Base-by-base conservation (phyloP, 176 grass and related monocot species). In the Aegilops sharonensis region DNA sequence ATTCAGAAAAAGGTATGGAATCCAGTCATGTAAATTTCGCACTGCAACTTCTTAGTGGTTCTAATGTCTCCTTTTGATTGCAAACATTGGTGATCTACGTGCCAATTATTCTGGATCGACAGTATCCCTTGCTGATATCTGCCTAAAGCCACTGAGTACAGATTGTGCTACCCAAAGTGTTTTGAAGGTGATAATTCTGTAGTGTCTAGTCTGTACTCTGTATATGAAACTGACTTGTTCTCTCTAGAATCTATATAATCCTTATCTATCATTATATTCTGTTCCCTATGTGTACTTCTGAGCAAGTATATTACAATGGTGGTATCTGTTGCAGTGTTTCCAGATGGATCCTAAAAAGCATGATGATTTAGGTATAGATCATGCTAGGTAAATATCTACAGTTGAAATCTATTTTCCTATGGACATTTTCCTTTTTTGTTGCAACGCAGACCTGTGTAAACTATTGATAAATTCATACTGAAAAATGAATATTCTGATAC, bases 151-250 rank as follows among this genome's bases (percentile, higher is more conserved):
- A 68, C 93, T 95, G 68, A 87, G 90, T 61, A 88, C 94, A 59
- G 81, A 85, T 64, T 98, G 96, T 92, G 93, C 96, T 74, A 94
- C 93, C 83, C 96, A 98, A 89, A 98, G 96, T 89, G 75, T 98
- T 85, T 81, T 98, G 85, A 93, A 98, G 96, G 96, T 98, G 75
- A 87, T 66, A 30, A 85, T 87, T 31, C 70, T 39, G 37, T 39
- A 39, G 37, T 39, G 37, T 39, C 7, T 39, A 39, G 37, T 39
- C 37, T 39, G 37, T 8, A 39, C n/a, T 6, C 8, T 1, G 7
- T n/a, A 83, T 87, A 30, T 24, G 61, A 72, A 83, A 86, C 36
- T 60, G 82, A 81, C 20, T 65, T 73, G 43, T 5, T 78, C 52
- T 78, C 18, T 88, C 37, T 82, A 68, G 31, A 70, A 59, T 88